A percentile compares a stretch with the other conserved stretches of the same genome.
Conservation (phyloP, 1,284 basidiomycete species). For the Porogramme epimiltina region DNA sequence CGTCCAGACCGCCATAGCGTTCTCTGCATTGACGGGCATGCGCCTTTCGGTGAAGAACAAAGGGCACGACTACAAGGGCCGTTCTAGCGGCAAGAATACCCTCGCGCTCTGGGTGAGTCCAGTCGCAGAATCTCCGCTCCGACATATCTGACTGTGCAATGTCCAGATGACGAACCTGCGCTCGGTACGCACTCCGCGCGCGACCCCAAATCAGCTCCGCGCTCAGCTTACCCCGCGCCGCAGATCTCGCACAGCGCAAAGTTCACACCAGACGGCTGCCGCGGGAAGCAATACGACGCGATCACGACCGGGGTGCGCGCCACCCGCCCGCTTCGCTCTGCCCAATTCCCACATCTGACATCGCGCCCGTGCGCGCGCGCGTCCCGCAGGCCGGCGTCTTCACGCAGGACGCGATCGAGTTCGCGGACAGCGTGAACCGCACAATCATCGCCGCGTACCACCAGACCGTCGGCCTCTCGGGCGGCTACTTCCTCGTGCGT, state of each 20-base stretch:
- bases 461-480: conserved; percentile 33
- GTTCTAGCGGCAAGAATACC: conserved; percentile 34
- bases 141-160: not conserved
- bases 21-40: conserved; percentile 35
- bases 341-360: too few species aligned
- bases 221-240: not conserved
- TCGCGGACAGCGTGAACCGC: conserved; percentile 33
- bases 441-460: conserved; percentile 36
- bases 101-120: conserved; percentile 37
- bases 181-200: conserved; percentile 21
- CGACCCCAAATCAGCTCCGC: too few species aligned
- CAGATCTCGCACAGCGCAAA: conserved; percentile 24
- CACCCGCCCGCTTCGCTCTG: not conserved
- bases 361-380: not conserved
- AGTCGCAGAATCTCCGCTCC: not conserved
- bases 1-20: conserved; percentile 35
- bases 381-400: conserved; percentile 27
- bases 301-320: conserved; percentile 30
- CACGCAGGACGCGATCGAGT: conserved; percentile 33
- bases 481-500: conserved; percentile 33
- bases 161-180: conserved; percentile 28
- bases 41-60: conserved; percentile 43
- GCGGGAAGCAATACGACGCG: conserved; percentile 21
- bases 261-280: conserved; percentile 30
- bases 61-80: conserved; percentile 43